Percentiles rank a stretch among this genome's conserved stretches.
Evolutionary conservation across 345 rosid genomes (phyloP).

Genomic region (Syzygium aqueum): DNA sequence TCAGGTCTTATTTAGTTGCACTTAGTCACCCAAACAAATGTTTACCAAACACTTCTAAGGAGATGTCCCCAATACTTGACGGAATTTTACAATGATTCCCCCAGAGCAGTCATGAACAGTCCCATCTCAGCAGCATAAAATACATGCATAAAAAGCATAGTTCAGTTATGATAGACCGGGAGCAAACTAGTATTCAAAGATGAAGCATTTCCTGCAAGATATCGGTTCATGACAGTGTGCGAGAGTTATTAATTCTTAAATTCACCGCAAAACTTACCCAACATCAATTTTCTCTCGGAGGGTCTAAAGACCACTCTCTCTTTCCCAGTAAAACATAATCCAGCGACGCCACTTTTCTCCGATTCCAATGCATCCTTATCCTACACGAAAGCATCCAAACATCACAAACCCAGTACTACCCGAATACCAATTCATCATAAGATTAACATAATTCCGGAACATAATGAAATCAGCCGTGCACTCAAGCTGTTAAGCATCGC

Average conservation of each 20-base stretch:
- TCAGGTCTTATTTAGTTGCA: not conserved
- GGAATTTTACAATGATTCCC: not conserved
- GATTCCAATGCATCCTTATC: constrained; percentile 15
- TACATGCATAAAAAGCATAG: not conserved
- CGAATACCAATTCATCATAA: not conserved
- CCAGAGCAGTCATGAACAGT: not conserved
- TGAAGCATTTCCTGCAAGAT: not conserved
- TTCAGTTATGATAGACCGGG: not conserved
- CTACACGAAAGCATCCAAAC: not conserved
- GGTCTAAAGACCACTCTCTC: constrained; percentile 45
- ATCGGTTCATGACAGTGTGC: not conserved
- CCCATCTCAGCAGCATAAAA: not conserved
- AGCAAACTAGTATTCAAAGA: not conserved
- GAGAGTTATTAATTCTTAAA: not conserved
- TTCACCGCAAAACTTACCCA: constrained; percentile 16
- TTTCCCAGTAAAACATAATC: constrained; percentile 23
- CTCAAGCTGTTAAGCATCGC: not conserved
- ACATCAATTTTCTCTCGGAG: constrained; percentile 31
- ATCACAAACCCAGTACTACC: not conserved
- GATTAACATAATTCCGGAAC: not conserved
- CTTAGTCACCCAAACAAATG: not conserved
- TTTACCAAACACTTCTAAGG: not conserved
- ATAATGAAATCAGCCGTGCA: not conserved
- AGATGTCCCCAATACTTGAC: not conserved
- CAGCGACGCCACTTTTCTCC: constrained; percentile 16